These are phyloP conservation scores for Pharnaceum exiguum DNA, from an alignment of 148 eudicot species.

Conservation along the genomic window DNA sequence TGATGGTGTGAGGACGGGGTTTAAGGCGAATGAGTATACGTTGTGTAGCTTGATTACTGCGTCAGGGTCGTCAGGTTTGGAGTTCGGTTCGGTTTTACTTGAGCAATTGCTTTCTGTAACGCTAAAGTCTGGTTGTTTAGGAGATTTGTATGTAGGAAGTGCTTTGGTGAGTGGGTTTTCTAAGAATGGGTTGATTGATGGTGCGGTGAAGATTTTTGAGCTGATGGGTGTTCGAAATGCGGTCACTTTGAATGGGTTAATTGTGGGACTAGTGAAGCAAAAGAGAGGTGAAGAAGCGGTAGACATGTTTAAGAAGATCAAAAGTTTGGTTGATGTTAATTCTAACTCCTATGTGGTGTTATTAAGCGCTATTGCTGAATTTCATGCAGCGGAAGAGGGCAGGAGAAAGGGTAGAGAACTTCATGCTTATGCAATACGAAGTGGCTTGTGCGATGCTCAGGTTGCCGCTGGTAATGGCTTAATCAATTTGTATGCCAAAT, in stretches of 20 bases:
- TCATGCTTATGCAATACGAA: constrained; percentile 59
- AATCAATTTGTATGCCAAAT: constrained; percentile 78
- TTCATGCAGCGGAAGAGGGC: constrained; percentile 40
- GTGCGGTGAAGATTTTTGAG: constrained; percentile 49
- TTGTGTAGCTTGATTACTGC: constrained; percentile 62
- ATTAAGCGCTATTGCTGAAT: constrained; percentile 65
- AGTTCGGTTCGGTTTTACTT: constrained; percentile 34
- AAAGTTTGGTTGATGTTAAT: constrained; percentile 40
- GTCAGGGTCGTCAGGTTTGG: constrained; percentile 33
- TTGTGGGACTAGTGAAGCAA: constrained; percentile 72
- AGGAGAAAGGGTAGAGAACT: constrained; percentile 52
- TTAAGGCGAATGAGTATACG: constrained; percentile 58
- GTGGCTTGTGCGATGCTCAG: constrained; percentile 41
- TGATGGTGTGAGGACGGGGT: constrained; percentile 29
- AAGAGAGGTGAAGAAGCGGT: constrained; percentile 61
- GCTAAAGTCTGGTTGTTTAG: constrained; percentile 45
- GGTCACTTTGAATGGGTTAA: constrained; percentile 68
- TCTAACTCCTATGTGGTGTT: constrained; percentile 62
- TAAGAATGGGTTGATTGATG: constrained; percentile 43
- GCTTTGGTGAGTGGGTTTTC: constrained; percentile 78
- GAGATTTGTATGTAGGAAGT: constrained; percentile 76
- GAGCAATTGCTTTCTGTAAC: constrained; percentile 53
- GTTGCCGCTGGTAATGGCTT: constrained; percentile 55
- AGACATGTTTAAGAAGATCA: constrained; percentile 43
- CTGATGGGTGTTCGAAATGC: constrained; percentile 58